These are phyloP conservation scores for Epichloe gansuensis DNA, from an alignment of 2,329 filamentous ascomycete species.

Conservation along the genomic window DNA sequence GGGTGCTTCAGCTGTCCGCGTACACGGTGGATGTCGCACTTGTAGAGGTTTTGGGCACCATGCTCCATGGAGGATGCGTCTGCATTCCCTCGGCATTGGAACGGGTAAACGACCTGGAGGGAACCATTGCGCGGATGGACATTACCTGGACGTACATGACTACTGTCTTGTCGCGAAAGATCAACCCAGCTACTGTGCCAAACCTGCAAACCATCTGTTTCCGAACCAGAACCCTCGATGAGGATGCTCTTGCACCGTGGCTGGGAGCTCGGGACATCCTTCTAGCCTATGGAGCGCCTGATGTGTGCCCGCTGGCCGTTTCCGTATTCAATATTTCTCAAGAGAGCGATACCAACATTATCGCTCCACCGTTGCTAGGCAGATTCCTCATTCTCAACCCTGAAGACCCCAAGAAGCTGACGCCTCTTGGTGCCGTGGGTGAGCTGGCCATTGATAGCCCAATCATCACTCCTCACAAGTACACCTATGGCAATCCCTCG, in stretches of 20 bases:
- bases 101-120: conserved; percentile 35
- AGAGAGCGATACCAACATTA: conserved; percentile 26
- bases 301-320: conserved; percentile 39
- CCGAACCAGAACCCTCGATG: conserved; percentile 36
- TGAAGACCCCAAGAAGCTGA: conserved; percentile 35
- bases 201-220: conserved; percentile 31
- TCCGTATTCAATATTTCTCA: conserved; percentile 32
- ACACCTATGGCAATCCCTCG: conserved; percentile 18
- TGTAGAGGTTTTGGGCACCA: conserved; percentile 37
- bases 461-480: conserved; percentile 22
- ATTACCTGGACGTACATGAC: conserved; percentile 45
- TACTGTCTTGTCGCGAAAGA: conserved; percentile 40
- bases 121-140: conserved; percentile 36
- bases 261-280: conserved; percentile 32
- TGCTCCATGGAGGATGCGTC: conserved; percentile 45
- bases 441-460: conserved; percentile 49
- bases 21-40: conserved; percentile 42
- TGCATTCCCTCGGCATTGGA: conserved; percentile 43
- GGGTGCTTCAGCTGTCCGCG: conserved; percentile 44
- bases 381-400: conserved; percentile 42
- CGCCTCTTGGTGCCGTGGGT: conserved; percentile 42
- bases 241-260: conserved; percentile 36
- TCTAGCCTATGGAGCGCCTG: conserved; percentile 38
- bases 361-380: conserved; percentile 36
- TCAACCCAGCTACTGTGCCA: conserved; percentile 25